phyloP scores from a whole-genome alignment of 2,329 filamentous ascomycete species.

The Basipetospora chlamydospora region DNA sequence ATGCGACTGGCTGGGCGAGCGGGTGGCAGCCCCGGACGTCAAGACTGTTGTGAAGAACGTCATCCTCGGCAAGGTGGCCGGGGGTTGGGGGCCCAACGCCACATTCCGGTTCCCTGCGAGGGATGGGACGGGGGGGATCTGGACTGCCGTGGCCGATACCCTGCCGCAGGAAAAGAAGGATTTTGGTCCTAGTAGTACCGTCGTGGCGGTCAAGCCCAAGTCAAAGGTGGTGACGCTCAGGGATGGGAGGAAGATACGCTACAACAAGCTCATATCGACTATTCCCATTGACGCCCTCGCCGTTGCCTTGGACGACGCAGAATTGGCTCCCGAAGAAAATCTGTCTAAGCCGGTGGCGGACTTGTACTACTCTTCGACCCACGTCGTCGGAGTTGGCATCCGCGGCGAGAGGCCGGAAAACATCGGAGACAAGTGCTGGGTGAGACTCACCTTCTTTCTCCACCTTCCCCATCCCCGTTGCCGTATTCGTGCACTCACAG shows the following conservation, averaged over 20 bases:
- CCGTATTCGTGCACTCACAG: too few species aligned
- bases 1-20: constrained; percentile 96
- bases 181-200: constrained; percentile 73
- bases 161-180: constrained; percentile 82
- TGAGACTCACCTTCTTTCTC: constrained; percentile 23
- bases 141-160: constrained; percentile 92
- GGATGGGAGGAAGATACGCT: constrained; percentile 78
- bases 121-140: constrained; percentile 95
- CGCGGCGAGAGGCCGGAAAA: constrained; percentile 83
- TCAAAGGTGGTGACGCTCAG: constrained; percentile 69
- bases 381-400: constrained; percentile 92
- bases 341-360: too few species aligned
- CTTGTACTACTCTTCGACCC: constrained; percentile 92
- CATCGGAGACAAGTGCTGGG: constrained; percentile 99
- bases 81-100: constrained; percentile 95
- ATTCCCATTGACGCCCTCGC: constrained; percentile 89
- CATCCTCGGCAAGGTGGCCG: constrained; percentile 88
- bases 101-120: constrained; percentile 96
- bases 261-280: constrained; percentile 85
- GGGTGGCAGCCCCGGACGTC: constrained; percentile 90
- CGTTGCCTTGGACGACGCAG: constrained; percentile 74
- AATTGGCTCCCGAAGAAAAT: too few species aligned
- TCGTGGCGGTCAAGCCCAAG: constrained; percentile 74
- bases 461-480: too few species aligned
- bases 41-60: constrained; percentile 90